Evolutionary conservation across 441 rosid species (phyloP).

Genomic region (Pelargonium australe): DNA sequence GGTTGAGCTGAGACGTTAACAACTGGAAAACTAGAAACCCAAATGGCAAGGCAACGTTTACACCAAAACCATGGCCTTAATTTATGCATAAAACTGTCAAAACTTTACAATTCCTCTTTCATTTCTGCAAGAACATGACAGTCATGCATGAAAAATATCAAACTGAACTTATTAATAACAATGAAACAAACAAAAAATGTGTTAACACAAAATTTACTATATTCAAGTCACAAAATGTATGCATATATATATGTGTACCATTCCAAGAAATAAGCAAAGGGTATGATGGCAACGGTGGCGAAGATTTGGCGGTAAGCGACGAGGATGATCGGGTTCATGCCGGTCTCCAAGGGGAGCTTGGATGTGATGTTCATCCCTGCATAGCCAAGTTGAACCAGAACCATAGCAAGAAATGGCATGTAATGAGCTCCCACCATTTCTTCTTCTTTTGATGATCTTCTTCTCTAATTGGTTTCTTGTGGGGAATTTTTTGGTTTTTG

Average conservation of each 20-base stretch:
- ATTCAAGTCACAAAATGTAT: no score
- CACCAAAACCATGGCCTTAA: no score
- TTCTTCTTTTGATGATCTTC: conserved; percentile 7
- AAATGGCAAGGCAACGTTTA: background rate
- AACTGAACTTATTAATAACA: background rate
- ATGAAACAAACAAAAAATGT: background rate
- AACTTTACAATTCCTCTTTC: no score
- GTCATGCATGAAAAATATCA: background rate
- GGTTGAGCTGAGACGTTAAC: no score
- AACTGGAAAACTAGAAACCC: background rate
- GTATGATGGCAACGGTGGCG: conserved; percentile 62
- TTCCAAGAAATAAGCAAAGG: conserved; percentile 66
- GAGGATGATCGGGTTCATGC: conserved; percentile 80
- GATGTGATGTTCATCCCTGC: conserved; percentile 83
- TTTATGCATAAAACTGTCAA: no score
- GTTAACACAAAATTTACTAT: no score
- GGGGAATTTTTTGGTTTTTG: no score
- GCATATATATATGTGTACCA: conserved; percentile 32
- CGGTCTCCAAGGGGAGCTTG: conserved; percentile 84
- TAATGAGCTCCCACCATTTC: conserved; percentile 32
- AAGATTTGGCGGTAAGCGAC: conserved; percentile 72
- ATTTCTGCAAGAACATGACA: no score
- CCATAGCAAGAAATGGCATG: conserved; percentile 73
- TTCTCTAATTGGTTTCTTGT: no score
- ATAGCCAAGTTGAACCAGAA: conserved; percentile 57